Percentiles rank a stretch among this genome's conserved stretches.
phyloP scores from a whole-genome alignment of 1,139 yeast genomes.

The Yamadazyma diospyri region DNA sequence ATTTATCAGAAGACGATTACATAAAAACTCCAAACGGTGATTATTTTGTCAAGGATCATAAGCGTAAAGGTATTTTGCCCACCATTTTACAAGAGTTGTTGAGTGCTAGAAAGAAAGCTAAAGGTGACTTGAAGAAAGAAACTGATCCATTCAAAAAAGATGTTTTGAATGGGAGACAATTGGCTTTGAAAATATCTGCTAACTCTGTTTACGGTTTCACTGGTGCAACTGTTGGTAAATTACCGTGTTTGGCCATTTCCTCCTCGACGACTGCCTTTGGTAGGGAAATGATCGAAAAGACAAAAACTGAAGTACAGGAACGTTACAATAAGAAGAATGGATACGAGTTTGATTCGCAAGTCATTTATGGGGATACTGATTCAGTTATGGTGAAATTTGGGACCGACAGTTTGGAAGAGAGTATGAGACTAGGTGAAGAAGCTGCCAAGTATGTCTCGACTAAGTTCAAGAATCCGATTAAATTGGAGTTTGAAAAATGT shows the following conservation, averaged over 20 bases:
- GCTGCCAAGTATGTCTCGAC: conserved; percentile 89
- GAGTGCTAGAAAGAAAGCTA: conserved; percentile 90
- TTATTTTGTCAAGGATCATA: conserved; percentile 70
- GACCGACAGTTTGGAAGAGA: conserved; percentile 68
- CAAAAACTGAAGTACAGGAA: conserved; percentile 82
- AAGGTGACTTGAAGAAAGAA: conserved; percentile 83
- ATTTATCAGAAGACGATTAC: conserved; percentile 71
- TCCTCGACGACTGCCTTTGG: conserved; percentile 96
- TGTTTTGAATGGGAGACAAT: conserved; percentile 94
- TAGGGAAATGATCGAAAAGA: conserved; percentile 91
- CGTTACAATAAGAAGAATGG: conserved; percentile 80
- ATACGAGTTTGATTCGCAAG: conserved; percentile 76
- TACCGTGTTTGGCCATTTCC: conserved; percentile 95
- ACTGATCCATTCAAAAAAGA: conserved; percentile 92
- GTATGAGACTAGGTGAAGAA: conserved; percentile 90
- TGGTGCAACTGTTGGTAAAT: conserved; percentile 96
- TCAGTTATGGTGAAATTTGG: conserved; percentile 99
- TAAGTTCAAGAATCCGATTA: conserved; percentile 80
- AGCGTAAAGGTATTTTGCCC: conserved; percentile 84
- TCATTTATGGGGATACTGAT: conserved; percentile 98
- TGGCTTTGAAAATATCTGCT: conserved; percentile 94
- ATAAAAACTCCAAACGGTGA: conserved; percentile 90
- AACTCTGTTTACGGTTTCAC: conserved; percentile 98
- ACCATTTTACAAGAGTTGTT: conserved; percentile 86
- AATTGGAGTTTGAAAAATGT: conserved; percentile 93